Percentiles rank a stretch among this genome's conserved stretches.
phyloP scores from a whole-genome alignment of 2,329 filamentous ascomycete genomes.

The Magnaporthiopsis rhizophila region DNA sequence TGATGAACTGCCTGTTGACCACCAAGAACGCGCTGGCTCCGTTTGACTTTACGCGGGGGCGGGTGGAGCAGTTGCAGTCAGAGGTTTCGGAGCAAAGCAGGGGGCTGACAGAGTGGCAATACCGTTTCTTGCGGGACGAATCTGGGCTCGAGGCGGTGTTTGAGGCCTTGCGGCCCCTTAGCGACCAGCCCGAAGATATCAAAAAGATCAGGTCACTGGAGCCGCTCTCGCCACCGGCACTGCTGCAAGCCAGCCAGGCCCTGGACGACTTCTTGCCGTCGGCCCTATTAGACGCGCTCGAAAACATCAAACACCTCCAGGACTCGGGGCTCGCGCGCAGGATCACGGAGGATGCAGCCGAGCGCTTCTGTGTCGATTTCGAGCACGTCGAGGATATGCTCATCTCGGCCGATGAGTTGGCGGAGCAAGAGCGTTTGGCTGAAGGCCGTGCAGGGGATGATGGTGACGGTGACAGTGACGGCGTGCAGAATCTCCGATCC shows the following conservation, averaged over 20 bases:
- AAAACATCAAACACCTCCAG: slow-evolving; percentile 67
- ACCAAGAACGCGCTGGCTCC: slow-evolving; percentile 46
- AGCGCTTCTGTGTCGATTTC: slow-evolving; percentile 80
- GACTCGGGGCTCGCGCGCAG: slow-evolving; percentile 64
- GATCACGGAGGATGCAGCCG: slow-evolving; percentile 75
- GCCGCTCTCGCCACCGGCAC: slow-evolving; percentile 48
- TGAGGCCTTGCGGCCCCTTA: slow-evolving; percentile 37
- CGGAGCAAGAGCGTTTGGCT: slow-evolving; percentile 10
- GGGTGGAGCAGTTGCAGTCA: slow-evolving; percentile 46
- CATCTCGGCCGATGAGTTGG: slow-evolving; percentile 31
- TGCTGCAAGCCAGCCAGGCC: slow-evolving; percentile 63
- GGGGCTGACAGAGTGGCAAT: slow-evolving; percentile 60
- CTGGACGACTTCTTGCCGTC: slow-evolving; percentile 90
- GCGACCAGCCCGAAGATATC: slow-evolving; percentile 36
- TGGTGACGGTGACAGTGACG: slow-evolving; percentile 17
- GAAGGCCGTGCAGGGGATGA: slow-evolving; percentile 7
- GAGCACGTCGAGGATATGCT: slow-evolving; percentile 49
- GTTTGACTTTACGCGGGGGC: slow-evolving; percentile 56
- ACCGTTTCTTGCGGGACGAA: slow-evolving; percentile 61
- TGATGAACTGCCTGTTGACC: slow-evolving; percentile 61
- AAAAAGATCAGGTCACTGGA: slow-evolving; percentile 45
- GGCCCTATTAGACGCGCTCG: slow-evolving; percentile 83
- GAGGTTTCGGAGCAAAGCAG: slow-evolving; percentile 45
- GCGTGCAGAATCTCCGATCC: slow-evolving; percentile 25
- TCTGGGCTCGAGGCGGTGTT: slow-evolving; percentile 67